These are phyloP conservation scores for Dioscorea zingiberensis DNA, from an alignment of 106 monocot genomes.

Conservation along the genomic window DNA sequence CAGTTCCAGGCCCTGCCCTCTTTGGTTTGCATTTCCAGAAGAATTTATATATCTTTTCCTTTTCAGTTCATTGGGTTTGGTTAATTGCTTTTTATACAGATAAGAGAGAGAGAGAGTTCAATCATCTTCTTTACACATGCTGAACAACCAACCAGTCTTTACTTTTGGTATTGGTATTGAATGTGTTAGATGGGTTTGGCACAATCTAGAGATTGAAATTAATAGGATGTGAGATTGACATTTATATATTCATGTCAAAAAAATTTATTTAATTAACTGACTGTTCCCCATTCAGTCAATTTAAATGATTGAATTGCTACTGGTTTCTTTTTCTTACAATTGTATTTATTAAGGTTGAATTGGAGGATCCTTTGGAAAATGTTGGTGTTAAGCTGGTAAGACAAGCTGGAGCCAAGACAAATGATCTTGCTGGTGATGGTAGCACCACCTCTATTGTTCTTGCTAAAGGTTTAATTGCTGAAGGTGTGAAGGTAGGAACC, in stretches of 20 bases:
- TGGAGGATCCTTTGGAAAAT: conserved; percentile 92
- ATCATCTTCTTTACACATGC: not conserved
- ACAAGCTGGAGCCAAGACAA: conserved; percentile 87
- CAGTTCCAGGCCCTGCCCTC: not conserved
- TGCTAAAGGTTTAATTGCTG: conserved; percentile 81
- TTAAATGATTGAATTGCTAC: not conserved
- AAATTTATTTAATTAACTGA: not conserved
- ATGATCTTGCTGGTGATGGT: conserved; percentile 89
- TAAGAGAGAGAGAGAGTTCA: not conserved
- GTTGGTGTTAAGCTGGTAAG: conserved; percentile 89
- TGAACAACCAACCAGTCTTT: not conserved
- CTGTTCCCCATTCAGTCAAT: not conserved
- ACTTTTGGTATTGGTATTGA: not conserved
- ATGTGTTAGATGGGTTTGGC: too few relatives aligned
- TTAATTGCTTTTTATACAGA: not conserved
- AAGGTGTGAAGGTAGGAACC: conserved; percentile 97
- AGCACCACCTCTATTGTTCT: conserved; percentile 86
- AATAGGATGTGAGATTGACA: too few relatives aligned
- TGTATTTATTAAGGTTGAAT: conserved; percentile 47
- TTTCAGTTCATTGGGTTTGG: too few relatives aligned
- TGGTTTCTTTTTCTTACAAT: not conserved
- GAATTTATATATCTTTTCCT: not conserved
- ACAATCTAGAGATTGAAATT: too few relatives aligned
- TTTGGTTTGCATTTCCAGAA: not conserved
- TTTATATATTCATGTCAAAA: not conserved